Percentiles rank a stretch among this genome's conserved stretches.
Evolutionary conservation across 805 yeast species (phyloP).

Genomic region (Candida tammaniensis): DNA sequence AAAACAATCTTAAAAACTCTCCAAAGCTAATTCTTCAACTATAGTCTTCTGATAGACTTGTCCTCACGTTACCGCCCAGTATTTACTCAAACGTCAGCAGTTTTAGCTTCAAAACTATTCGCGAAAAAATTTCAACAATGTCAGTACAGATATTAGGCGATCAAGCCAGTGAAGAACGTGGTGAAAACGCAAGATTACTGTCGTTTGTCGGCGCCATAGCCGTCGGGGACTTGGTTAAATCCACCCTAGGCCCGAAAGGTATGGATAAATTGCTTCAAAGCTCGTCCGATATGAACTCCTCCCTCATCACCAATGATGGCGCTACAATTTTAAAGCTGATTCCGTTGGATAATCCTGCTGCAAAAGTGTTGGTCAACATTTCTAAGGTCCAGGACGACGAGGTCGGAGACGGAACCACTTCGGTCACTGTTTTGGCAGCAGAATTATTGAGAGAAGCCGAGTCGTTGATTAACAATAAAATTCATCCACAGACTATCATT

Average conservation of each 20-base stretch:
- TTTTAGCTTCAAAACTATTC: conserved; percentile 2
- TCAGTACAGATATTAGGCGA: conserved; percentile 95
- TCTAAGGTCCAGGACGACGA: conserved; percentile 97
- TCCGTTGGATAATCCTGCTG: conserved; percentile 97
- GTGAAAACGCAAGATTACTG: conserved; percentile 95
- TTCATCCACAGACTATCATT: conserved; percentile 96
- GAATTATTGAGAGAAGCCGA: conserved; percentile 95
- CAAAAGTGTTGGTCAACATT: conserved; percentile 89
- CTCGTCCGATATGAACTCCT: conserved; percentile 65
- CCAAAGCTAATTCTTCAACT: too few relatives aligned
- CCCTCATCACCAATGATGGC: conserved; percentile 94
- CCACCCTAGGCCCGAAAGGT: conserved; percentile 96
- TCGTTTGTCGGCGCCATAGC: conserved; percentile 99
- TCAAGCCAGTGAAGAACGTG: conserved; percentile 96
- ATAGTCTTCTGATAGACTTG: too few relatives aligned
- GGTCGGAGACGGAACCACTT: conserved; percentile 98
- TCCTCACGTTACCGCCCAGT: too few relatives aligned
- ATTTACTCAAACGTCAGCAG: too few relatives aligned
- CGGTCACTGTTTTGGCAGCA: conserved; percentile 89
- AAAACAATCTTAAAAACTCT: too few relatives aligned
- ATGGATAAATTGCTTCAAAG: conserved; percentile 95
- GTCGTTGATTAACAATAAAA: conserved; percentile 82
- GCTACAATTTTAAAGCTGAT: conserved; percentile 93
- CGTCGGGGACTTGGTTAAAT: conserved; percentile 93
- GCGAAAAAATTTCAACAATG: conserved; percentile 31